Evolutionary conservation across 805 yeast genomes (phyloP).

Genomic region (Sugiyamaella valdiviana): DNA sequence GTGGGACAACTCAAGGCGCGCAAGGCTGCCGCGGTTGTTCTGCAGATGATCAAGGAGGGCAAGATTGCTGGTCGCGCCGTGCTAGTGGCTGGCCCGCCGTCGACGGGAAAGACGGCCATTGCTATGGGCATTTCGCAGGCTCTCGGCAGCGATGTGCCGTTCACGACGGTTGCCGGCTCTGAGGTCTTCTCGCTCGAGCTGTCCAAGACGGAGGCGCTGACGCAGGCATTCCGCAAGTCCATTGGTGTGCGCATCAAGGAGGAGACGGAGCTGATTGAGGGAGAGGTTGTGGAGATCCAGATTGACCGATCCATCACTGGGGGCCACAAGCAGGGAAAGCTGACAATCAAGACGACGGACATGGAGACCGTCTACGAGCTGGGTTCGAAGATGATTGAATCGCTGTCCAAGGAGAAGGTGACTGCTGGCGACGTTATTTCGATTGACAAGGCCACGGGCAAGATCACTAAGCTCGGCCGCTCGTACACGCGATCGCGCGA

Average conservation of each 20-base stretch:
- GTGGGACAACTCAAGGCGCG: slow-evolving; percentile 95
- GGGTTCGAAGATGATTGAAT: slow-evolving; percentile 91
- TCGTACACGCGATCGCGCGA: slow-evolving; percentile 95
- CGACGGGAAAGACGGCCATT: slow-evolving; percentile 97
- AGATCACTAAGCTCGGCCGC: slow-evolving; percentile 89
- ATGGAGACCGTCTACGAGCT: slow-evolving; percentile 98
- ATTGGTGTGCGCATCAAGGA: slow-evolving; percentile 94
- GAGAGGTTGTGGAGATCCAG: slow-evolving; percentile 96
- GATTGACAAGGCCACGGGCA: slow-evolving; percentile 92
- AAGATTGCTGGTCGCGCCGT: slow-evolving; percentile 96
- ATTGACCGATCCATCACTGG: slow-evolving; percentile 91
- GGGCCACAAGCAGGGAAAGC: slow-evolving; percentile 96
- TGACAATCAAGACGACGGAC: slow-evolving; percentile 94
- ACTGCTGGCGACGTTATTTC: slow-evolving; percentile 95
- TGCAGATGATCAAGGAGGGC: slow-evolving; percentile 90
- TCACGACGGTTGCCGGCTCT: slow-evolving; percentile 90
- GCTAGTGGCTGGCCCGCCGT: slow-evolving; percentile 94
- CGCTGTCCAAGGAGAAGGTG: slow-evolving; percentile 89
- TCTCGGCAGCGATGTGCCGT: slow-evolving; percentile 73
- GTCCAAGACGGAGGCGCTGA: slow-evolving; percentile 91
- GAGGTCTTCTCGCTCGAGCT: slow-evolving; percentile 89
- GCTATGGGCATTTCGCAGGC: slow-evolving; percentile 72
- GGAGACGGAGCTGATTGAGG: slow-evolving; percentile 95
- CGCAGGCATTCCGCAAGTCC: slow-evolving; percentile 93
- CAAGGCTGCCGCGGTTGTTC: slow-evolving; percentile 89